Conservation (phyloP, 1,284 basidiomycete genomes). For the Cutaneotrichosporon daszewskae region DNA sequence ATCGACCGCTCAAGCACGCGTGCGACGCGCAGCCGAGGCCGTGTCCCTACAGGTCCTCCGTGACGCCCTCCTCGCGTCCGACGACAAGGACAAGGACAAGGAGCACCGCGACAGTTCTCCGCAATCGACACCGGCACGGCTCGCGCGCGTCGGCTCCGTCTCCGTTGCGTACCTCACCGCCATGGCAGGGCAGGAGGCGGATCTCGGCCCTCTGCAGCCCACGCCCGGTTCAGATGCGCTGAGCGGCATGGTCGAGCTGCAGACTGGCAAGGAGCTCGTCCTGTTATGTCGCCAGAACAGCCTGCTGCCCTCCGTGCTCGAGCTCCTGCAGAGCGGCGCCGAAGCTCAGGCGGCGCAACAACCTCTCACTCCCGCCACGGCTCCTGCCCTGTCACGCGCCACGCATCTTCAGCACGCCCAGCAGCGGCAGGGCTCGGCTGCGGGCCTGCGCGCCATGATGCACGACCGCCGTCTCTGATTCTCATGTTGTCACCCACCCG, state of each 20-base stretch:
- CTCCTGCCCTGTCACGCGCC: no score
- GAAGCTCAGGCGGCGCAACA: not conserved
- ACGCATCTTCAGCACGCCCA: no score
- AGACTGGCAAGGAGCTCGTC: conserved; percentile 45
- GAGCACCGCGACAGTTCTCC: no score
- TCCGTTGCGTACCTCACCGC: conserved; percentile 23
- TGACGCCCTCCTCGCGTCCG: conserved; percentile 61
- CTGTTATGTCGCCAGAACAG: conserved; percentile 47
- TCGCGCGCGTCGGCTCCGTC: conserved; percentile 3
- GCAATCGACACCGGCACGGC: no score
- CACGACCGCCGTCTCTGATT: conserved; percentile 3
- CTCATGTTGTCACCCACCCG: not conserved
- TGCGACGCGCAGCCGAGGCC: conserved; percentile 59
- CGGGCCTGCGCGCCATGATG: conserved; percentile 1
- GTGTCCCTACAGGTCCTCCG: conserved; percentile 75
- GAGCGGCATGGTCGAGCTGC: conserved; percentile 10
- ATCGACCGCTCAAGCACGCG: conserved; percentile 4
- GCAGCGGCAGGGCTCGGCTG: conserved; percentile 1
- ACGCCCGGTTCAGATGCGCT: conserved; percentile 2
- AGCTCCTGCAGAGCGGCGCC: conserved; percentile 28
- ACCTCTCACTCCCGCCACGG: not conserved
- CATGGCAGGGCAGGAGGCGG: conserved; percentile 16
- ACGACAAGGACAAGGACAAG: conserved; percentile 1
- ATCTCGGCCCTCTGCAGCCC: conserved; percentile 23
- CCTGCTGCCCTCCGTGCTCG: conserved; percentile 40